Base-by-base conservation (phyloP, 1,139 yeast genomes). In the Diutina ranongensis region DNA sequence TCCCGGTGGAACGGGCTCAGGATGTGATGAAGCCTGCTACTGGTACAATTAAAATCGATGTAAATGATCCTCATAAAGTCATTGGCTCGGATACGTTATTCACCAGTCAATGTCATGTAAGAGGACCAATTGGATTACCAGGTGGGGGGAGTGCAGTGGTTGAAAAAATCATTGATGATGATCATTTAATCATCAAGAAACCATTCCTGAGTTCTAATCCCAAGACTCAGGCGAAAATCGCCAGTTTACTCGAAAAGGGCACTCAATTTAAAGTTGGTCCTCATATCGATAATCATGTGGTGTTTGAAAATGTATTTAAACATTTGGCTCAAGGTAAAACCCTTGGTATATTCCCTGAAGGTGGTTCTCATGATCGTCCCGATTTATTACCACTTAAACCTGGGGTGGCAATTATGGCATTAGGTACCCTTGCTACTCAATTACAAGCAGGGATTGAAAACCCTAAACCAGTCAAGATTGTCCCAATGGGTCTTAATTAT, bases 1-100 rank as follows among this genome's bases (percentile, higher is more conserved):
- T 82, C 38, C 87, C 88, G 0, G 89, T 83, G 16, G 83, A 81
- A 48, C 63, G 89, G 54, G 81, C 86, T 2, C 89, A 82, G 59
- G 92, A 83, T 57, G 61, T 78, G 46, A 60, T 83, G 50, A 64
- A 62, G 41, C 52, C 60, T 4, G 76, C 68, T 4, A 55, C 57
- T 1, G 83, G 86, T 3, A 66, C 62, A 20, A 73, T 80, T 8
- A 59, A 52, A 35, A 61, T 66, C 34, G 69, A 68, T 31, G 50
- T 34, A 4, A 62, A 65, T 46, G 65, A 64, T 44, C 67, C 64
- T 18, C 3, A 60, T 36, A 58, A 63, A n/a, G 62, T 67, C n/a
- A 49, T 55, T 40, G 83, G 83, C 1, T 58, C 60, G 34, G 72
- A 65, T 1, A 78, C 84, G 1, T 50, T 57, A 13, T 80, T 80